These are phyloP conservation scores for Cladobotryum mycophilum DNA, from an alignment of 2,329 filamentous ascomycete genomes.

Conservation along the genomic window DNA sequence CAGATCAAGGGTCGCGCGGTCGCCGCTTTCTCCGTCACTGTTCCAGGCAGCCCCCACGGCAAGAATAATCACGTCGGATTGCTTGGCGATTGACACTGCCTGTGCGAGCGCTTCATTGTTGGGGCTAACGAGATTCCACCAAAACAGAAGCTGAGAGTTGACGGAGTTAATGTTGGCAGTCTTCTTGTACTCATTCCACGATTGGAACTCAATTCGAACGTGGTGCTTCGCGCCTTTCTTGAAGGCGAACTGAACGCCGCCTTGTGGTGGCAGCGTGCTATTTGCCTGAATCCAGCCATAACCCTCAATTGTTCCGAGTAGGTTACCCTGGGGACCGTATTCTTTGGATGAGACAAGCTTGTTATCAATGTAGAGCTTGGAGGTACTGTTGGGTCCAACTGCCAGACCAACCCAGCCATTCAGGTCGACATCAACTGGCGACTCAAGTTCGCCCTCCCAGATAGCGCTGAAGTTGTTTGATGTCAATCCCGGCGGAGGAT, in stretches of 20 bases:
- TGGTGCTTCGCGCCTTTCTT: slow-evolving; percentile 1
- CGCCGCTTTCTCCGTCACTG: slow-evolving; percentile 6
- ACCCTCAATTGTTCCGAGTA: slow-evolving; percentile 4
- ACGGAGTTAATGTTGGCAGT: slow-evolving; percentile 11
- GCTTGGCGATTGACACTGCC: slow-evolving; percentile 6
- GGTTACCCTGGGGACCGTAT: not conserved
- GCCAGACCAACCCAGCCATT: slow-evolving; percentile 10
- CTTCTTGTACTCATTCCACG: slow-evolving; percentile 10
- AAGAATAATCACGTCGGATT: slow-evolving; percentile 7
- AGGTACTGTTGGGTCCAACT: slow-evolving; percentile 8
- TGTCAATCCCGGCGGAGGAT: slow-evolving; percentile 5
- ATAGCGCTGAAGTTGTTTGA: slow-evolving; percentile 10
- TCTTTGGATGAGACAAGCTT: slow-evolving; percentile 4
- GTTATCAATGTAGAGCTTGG: slow-evolving; percentile 7
- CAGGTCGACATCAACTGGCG: slow-evolving; percentile 1
- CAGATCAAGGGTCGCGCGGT: slow-evolving; percentile 1
- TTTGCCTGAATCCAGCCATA: slow-evolving; percentile 3
- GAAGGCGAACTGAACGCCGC: slow-evolving; percentile 3
- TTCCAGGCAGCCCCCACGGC: slow-evolving; percentile 6
- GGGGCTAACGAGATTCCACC: slow-evolving; percentile 9
- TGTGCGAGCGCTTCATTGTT: slow-evolving; percentile 1
- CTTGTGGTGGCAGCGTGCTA: not conserved
- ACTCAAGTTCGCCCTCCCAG: slow-evolving; percentile 7
- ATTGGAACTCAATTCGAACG: slow-evolving; percentile 8
- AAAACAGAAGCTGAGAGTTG: slow-evolving; percentile 10